Evolutionary conservation across 495 filamentous ascomycete species (phyloP).

Genomic region (Penicillium steckii): DNA sequence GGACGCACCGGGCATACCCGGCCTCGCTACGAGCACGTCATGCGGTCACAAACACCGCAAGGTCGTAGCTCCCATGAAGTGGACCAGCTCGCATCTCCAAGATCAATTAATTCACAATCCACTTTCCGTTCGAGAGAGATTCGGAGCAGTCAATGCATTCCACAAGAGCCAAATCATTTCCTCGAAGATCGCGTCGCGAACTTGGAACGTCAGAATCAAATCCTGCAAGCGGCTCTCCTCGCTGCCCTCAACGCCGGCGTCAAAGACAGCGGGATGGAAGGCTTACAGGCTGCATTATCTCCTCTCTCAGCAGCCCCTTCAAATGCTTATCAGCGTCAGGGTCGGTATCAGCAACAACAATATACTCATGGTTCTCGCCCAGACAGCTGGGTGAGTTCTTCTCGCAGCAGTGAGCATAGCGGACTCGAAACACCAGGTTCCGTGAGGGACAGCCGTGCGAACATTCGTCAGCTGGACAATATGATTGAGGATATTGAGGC

Average conservation of each 20-base stretch:
- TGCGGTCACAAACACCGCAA: constrained; percentile 27
- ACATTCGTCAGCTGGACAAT: constrained; percentile 33
- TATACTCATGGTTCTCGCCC: constrained; percentile 25
- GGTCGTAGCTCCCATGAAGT: constrained; percentile 17
- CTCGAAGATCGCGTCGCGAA: constrained; percentile 42
- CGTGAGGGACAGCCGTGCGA: constrained; percentile 18
- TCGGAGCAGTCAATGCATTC: constrained; percentile 15
- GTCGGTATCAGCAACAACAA: background rate
- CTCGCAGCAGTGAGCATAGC: constrained; percentile 27
- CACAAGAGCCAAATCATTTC: constrained; percentile 7
- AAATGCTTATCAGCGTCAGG: constrained; percentile 12
- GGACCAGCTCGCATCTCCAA: constrained; percentile 24
- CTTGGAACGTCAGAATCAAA: constrained; percentile 45
- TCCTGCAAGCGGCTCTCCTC: constrained; percentile 45
- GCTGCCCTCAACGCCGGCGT: constrained; percentile 38
- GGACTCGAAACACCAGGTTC: constrained; percentile 19
- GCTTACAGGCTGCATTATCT: constrained; percentile 21
- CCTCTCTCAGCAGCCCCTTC: constrained; percentile 4
- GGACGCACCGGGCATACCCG: constrained; percentile 7
- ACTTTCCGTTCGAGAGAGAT: constrained; percentile 24
- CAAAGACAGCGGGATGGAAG: constrained; percentile 25
- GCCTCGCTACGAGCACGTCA: constrained; percentile 6
- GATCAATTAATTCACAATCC: constrained; percentile 24
- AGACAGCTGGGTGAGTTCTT: constrained; percentile 37
- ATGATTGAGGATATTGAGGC: constrained; percentile 42